These are phyloP conservation scores for Talaromyces borbonicus DNA, from an alignment of 495 filamentous ascomycete species.

Conservation along the genomic window DNA sequence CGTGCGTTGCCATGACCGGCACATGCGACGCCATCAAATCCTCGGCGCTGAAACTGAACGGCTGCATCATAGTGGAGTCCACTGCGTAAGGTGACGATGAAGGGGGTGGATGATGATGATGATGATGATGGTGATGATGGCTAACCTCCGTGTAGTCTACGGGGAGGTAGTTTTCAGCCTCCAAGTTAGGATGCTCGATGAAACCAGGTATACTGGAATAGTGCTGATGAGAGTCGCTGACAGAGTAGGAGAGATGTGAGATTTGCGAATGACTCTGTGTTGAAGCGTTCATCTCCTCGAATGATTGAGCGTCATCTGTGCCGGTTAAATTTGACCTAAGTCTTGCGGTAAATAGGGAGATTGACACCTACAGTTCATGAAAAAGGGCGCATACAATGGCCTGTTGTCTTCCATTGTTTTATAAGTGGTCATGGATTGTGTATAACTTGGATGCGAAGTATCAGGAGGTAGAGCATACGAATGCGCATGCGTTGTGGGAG, in stretches of 20 bases:
- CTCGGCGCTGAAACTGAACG: no score
- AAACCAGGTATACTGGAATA: no score
- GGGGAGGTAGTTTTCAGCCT: no score
- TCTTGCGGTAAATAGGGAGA: neutral
- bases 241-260: neutral
- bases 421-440: neutral
- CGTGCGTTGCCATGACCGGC: no score
- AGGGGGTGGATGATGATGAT: no score
- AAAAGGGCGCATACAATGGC: conserved; percentile 1
- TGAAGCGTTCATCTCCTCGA: neutral
- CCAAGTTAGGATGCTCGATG: no score
- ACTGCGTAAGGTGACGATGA: no score
- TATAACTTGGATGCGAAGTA: neutral
- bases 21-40: no score
- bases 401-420: neutral
- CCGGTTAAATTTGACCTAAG: neutral
- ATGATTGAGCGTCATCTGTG: neutral
- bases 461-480: neutral
- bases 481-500: neutral
- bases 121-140: no score
- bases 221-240: no score
- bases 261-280: neutral
- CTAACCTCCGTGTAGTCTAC: no score
- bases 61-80: no score
- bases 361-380: neutral